These are phyloP conservation scores for Periconia sp. DNA, from an alignment of 2,329 filamentous ascomycete species.

Conservation along the genomic window DNA sequence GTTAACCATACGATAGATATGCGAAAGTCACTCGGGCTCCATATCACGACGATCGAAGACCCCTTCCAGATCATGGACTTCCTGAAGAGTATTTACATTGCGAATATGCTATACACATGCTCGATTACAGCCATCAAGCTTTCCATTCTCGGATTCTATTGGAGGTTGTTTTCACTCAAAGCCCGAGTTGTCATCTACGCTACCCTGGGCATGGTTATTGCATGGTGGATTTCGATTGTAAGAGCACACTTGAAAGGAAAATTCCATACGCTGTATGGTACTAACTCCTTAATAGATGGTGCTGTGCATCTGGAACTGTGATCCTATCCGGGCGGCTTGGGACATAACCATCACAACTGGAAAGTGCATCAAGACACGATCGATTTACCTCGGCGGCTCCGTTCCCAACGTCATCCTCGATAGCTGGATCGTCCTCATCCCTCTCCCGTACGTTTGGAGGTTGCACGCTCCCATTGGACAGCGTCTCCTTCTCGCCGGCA, in stretches of 20 bases:
- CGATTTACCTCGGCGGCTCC: slow-evolving; percentile 25
- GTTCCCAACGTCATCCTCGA: slow-evolving; percentile 29
- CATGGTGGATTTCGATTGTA: slow-evolving; percentile 24
- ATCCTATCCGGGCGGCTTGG: slow-evolving; percentile 21
- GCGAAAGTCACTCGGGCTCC: slow-evolving; percentile 7
- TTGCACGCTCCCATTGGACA: slow-evolving; percentile 24
- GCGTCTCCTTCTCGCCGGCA: slow-evolving; percentile 21
- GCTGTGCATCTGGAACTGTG: slow-evolving; percentile 22
- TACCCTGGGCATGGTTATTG: slow-evolving; percentile 12
- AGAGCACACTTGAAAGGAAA: neutral
- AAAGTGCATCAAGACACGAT: slow-evolving; percentile 20
- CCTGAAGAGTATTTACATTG: slow-evolving; percentile 17
- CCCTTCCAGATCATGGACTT: slow-evolving; percentile 14
- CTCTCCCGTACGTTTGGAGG: slow-evolving; percentile 26
- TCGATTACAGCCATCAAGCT: slow-evolving; percentile 22
- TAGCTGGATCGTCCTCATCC: slow-evolving; percentile 22
- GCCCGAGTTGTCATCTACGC: slow-evolving; percentile 11
- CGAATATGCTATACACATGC: slow-evolving; percentile 20
- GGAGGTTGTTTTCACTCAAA: slow-evolving; percentile 23
- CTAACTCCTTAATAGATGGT: slow-evolving; percentile 10
- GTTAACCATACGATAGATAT: neutral
- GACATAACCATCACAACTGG: slow-evolving; percentile 19
- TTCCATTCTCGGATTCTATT: slow-evolving; percentile 28
- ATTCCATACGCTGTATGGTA: neutral
- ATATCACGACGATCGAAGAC: slow-evolving; percentile 5